Conservation (phyloP, 345 rosid species). For the Melaleuca quinquenervia region DNA sequence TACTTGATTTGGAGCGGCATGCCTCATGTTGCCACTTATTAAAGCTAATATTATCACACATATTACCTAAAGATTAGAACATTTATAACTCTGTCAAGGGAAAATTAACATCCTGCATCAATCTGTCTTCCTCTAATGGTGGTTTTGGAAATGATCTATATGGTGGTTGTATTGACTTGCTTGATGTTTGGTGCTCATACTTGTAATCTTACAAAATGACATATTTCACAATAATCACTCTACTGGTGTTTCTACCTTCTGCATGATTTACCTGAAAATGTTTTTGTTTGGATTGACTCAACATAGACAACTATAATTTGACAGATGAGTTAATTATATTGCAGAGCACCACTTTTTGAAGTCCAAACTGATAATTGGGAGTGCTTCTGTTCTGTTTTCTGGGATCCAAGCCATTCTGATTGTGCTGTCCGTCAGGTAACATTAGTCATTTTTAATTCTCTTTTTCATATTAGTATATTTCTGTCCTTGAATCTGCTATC, state of each 20-base stretch:
- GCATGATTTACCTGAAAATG: neutral
- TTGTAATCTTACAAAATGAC: neutral
- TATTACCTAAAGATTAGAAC: neutral
- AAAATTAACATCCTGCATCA: neutral
- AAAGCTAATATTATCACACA: neutral
- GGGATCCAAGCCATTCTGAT: conserved; percentile 90
- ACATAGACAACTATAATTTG: neutral
- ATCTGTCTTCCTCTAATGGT: neutral
- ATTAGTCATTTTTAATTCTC: neutral
- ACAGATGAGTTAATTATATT: conserved; percentile 1
- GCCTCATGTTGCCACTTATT: neutral
- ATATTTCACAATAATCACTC: neutral
- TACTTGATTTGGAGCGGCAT: neutral
- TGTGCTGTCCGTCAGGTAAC: conserved; percentile 89
- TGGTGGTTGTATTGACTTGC: neutral
- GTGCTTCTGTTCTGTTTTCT: conserved; percentile 68
- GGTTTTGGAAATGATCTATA: neutral
- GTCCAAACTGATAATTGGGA: conserved; percentile 91
- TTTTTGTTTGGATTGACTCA: neutral
- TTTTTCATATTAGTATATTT: neutral
- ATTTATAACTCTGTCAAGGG: neutral
- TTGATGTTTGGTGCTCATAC: neutral
- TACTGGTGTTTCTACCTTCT: neutral
- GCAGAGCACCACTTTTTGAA: conserved; percentile 90
- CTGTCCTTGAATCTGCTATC: neutral